phyloP scores from a whole-genome alignment of 495 filamentous ascomycete genomes.

The Aspergillus panamensis region DNA sequence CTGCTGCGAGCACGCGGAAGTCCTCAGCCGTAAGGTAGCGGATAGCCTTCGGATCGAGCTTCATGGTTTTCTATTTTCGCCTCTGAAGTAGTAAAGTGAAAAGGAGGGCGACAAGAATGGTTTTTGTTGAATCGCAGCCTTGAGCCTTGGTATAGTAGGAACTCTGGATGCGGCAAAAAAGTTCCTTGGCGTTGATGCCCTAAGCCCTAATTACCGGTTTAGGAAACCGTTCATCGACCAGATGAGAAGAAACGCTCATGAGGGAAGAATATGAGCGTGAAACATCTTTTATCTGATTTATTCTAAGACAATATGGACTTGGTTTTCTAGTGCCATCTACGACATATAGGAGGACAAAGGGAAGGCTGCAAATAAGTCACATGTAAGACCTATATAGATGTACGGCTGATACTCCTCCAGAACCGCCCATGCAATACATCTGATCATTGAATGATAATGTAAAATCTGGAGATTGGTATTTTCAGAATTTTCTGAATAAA shows the following conservation, averaged over 20 bases:
- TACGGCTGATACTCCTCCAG: not conserved
- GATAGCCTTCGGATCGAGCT: constrained; percentile 85
- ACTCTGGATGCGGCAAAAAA: constrained; percentile 27
- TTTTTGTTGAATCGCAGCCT: not conserved
- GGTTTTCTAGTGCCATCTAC: too few species aligned
- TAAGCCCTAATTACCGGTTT: constrained; percentile 44
- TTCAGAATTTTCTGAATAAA: constrained; percentile 41
- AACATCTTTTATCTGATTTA: too few species aligned
- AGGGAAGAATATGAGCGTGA: too few species aligned
- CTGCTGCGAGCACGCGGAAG: constrained; percentile 91
- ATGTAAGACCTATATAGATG: constrained; percentile 1
- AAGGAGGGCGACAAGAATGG: not conserved
- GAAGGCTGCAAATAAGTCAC: not conserved
- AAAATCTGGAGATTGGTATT: constrained; percentile 17
- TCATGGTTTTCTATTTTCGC: constrained; percentile 56
- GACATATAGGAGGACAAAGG: too few species aligned
- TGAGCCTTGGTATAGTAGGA: constrained; percentile 3
- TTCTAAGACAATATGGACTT: too few species aligned
- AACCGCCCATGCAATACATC: not conserved
- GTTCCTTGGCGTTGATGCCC: constrained; percentile 36
- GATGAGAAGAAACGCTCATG: not conserved
- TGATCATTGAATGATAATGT: not conserved
- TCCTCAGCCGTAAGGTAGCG: constrained; percentile 90
- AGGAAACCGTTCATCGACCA: constrained; percentile 13
- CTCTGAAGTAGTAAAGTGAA: not conserved